phyloP scores from a whole-genome alignment of 2,329 filamentous ascomycete species.

The Macrophomina pseudophaseolina region DNA sequence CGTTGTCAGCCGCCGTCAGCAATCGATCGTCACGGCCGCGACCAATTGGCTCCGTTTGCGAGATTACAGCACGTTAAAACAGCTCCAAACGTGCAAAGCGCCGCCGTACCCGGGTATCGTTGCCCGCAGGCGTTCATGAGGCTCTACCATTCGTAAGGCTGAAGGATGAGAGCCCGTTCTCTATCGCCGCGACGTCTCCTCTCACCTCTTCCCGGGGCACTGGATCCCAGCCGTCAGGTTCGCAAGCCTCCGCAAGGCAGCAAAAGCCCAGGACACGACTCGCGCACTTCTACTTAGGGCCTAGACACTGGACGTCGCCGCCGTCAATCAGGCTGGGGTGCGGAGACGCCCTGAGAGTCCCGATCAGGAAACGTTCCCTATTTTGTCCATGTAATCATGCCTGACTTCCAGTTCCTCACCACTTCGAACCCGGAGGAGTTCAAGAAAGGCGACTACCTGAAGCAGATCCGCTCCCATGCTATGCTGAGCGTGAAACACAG shows the following conservation, averaged over 20 bases:
- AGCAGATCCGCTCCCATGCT: constrained; percentile 27
- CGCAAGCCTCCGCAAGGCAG: neutral
- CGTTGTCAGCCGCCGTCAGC: constrained; percentile 19
- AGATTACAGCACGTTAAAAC: constrained; percentile 13
- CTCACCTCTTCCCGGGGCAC: constrained; percentile 11
- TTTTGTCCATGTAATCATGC: constrained; percentile 22
- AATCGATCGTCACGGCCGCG: neutral
- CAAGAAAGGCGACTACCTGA: constrained; percentile 26
- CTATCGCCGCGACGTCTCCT: constrained; percentile 19
- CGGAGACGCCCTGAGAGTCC: constrained; percentile 8
- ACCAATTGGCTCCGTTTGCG: neutral
- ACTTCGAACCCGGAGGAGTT: constrained; percentile 26
- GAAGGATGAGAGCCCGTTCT: constrained; percentile 11
- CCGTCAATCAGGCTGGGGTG: constrained; percentile 1
- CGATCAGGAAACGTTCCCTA: constrained; percentile 19
- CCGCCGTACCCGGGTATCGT: constrained; percentile 1
- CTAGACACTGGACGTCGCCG: neutral
- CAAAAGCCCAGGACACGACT: neutral
- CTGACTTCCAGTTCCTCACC: constrained; percentile 28
- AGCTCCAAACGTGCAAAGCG: neutral
- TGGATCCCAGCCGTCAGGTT: neutral
- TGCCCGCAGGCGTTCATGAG: neutral
- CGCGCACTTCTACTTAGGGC: neutral
- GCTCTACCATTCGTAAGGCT: constrained; percentile 20
- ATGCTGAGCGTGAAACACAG: constrained; percentile 26